These are phyloP conservation scores for Pachysandra terminalis DNA, from an alignment of 164 flowering plant genomes.

Conservation along the genomic window DNA sequence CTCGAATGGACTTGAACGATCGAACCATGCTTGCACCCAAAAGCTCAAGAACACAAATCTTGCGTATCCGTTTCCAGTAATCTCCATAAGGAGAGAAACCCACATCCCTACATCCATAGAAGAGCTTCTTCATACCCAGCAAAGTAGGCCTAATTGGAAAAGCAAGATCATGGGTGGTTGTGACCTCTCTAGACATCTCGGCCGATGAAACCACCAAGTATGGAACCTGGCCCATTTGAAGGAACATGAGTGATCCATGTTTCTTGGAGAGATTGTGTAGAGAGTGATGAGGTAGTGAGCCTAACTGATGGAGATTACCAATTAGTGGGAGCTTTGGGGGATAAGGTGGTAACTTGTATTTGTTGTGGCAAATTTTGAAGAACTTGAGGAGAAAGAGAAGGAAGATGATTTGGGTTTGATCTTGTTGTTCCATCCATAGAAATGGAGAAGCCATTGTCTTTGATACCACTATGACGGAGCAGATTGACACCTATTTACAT, in stretches of 20 bases:
- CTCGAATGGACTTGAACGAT: constrained; percentile 6
- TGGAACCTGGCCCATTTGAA: not conserved
- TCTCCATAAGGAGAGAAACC: constrained; percentile 9
- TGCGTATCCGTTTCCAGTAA: constrained; percentile 9
- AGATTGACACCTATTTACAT: no score
- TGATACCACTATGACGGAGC: not conserved
- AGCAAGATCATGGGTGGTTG: constrained; percentile 11
- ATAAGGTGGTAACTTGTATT: not conserved
- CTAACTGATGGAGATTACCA: not conserved
- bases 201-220: not conserved
- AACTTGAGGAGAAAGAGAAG: not conserved
- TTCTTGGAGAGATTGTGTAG: not conserved
- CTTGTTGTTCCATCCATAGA: no score
- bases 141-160: constrained; percentile 8
- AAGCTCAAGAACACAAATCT: not conserved
- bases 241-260: not conserved
- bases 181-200: constrained; percentile 7
- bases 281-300: not conserved
- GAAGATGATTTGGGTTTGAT: not conserved
- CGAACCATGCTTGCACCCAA: not conserved
- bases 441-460: not conserved
- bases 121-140: not conserved
- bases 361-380: no score
- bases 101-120: not conserved
- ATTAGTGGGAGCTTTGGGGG: not conserved